Evolutionary conservation across 2,329 filamentous ascomycete species (phyloP), one percentile per base, ranked within the genome.

Genomic region (Colletotrichum liriopes): DNA sequence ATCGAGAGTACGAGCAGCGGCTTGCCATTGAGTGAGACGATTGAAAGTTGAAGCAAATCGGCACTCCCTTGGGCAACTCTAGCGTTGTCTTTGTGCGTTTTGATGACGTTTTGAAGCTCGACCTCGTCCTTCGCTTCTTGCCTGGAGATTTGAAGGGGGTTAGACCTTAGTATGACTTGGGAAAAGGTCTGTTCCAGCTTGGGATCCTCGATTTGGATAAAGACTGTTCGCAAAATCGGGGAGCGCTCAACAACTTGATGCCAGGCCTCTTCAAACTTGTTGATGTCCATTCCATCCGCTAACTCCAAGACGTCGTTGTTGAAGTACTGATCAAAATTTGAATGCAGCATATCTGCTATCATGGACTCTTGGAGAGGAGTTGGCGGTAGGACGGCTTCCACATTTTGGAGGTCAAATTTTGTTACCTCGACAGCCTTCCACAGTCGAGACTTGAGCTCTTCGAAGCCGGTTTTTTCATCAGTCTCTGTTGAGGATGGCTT

Each of bases 301-400:
- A 98, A 75, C 74, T 91, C 87, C 29, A 97, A 84, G 2, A 96
- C 82, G 76, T 98, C 93, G 69, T 96, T 92, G 74, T 97, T 98
- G 84, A 94, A 97, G 79, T 98, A 98, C 74, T 91, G 88, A 14
- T 86, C 83, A 76, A 93, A 96, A 3, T 89, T 86, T 0, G 94
- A 96, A 20, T 90, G 86, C 0, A 94, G 75, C 93, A 97, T 97
- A 72, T 94, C 93, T 0, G 92, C 91, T 3, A 97, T 84, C 91
- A 98, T 94, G 1, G 92, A 92, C 79, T 98, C 94, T 81, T 98
- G 95, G 6, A 97, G 86, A 8, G 95, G 92, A 0, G 95, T 97
- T 0, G 92, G 88, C 0, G 95, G 95, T 2, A 96, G 82, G 3
- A 96, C 81, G 4, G 85, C 79, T 62, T 93, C 89, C 1, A 92